Conservation (phyloP, 148 eudicot species). For the Linanthus parryae region DNA sequence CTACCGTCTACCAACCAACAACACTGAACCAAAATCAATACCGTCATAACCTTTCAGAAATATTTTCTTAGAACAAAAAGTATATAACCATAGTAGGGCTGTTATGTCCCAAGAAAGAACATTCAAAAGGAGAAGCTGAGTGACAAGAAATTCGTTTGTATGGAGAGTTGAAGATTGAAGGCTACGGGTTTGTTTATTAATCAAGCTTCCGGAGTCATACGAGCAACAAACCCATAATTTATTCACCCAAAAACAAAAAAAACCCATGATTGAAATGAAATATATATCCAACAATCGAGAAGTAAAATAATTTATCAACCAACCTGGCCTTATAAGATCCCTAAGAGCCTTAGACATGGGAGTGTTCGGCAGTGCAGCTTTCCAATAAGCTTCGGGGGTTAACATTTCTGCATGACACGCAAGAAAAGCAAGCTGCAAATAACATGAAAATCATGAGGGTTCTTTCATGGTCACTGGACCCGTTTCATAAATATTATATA, state of each 20-base stretch:
- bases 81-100: too few species aligned
- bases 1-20: too few species aligned
- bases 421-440: constrained; percentile 14
- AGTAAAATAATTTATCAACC: neutral
- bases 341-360: constrained; percentile 27
- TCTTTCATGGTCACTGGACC: too few species aligned
- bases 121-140: too few species aligned
- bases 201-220: neutral
- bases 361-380: constrained; percentile 24
- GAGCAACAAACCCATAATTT: neutral
- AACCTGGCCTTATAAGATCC: constrained; percentile 10
- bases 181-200: neutral
- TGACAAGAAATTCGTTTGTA: too few species aligned
- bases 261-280: neutral
- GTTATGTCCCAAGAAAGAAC: too few species aligned
- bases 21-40: too few species aligned
- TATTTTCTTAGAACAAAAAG: too few species aligned
- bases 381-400: constrained; percentile 32
- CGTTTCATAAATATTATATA: too few species aligned
- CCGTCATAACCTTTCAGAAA: too few species aligned
- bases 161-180: neutral
- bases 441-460: too few species aligned
- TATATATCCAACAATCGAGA: neutral
- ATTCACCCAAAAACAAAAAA: too few species aligned
- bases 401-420: constrained; percentile 11